These are phyloP conservation scores for Fusarium euwallaceae DNA, from an alignment of 2,329 filamentous ascomycete genomes.

Conservation along the genomic window DNA sequence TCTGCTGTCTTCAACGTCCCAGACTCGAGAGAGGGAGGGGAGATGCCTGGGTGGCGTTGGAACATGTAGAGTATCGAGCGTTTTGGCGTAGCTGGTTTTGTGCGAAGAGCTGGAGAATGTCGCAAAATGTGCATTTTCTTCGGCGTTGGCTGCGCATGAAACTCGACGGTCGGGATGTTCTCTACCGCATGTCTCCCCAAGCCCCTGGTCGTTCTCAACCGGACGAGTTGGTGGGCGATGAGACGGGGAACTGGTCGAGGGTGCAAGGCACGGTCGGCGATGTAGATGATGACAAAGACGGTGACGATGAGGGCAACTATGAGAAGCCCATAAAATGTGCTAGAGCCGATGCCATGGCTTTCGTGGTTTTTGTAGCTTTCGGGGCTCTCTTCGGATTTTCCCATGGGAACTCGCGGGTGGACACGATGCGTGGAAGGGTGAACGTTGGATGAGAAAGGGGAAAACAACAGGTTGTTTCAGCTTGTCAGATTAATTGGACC, in stretches of 20 bases:
- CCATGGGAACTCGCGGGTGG: background rate
- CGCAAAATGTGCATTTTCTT: background rate
- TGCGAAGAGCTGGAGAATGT: background rate
- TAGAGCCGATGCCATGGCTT: background rate
- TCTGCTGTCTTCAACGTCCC: background rate
- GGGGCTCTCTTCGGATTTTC: background rate
- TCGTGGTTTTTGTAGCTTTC: background rate
- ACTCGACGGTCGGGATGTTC: constrained; percentile 18
- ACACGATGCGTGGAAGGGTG: background rate
- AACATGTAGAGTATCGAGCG: background rate
- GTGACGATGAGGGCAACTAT: background rate
- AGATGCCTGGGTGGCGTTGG: background rate
- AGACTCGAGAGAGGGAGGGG: background rate
- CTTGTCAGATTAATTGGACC: too few relatives aligned
- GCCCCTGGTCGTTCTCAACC: background rate
- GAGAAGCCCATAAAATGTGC: background rate
- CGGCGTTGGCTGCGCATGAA: background rate
- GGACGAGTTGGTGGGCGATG: background rate
- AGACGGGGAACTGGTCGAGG: background rate
- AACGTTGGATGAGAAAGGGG: background rate
- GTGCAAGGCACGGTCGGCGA: constrained; percentile 1
- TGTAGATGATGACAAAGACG: constrained; percentile 8
- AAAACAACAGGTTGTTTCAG: background rate
- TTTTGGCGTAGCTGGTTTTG: background rate
- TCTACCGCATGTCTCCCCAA: constrained; percentile 14